Percentiles rank a stretch among this genome's conserved stretches.
phyloP scores from a whole-genome alignment of 768 basidiomycete species.

The Mycena latifolia region DNA sequence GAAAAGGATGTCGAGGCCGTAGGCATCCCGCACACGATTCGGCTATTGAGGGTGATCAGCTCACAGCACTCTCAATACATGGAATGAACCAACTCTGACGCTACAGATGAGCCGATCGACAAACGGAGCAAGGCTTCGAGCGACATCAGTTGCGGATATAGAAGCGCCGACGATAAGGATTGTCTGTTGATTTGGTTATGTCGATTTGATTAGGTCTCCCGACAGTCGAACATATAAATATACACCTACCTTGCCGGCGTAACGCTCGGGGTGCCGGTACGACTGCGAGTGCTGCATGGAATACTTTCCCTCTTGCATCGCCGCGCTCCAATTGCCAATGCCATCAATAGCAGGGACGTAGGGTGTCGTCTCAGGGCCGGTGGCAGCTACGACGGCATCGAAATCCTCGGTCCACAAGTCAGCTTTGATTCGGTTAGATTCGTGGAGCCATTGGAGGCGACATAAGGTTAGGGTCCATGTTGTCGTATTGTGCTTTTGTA shows the following conservation, averaged over 20 bases:
- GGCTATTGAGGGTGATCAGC: too few relatives aligned
- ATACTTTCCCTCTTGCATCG: slow-evolving; percentile 29
- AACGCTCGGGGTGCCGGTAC: slow-evolving; percentile 46
- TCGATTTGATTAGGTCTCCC: background rate
- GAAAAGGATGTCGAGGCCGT: slow-evolving; percentile 32
- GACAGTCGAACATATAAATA: background rate
- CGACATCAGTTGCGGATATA: background rate
- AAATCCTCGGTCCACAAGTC: slow-evolving; percentile 46
- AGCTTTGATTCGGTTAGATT: slow-evolving; percentile 33
- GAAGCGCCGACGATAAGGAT: background rate
- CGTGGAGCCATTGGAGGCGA: slow-evolving; percentile 31
- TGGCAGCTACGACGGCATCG: slow-evolving; percentile 48
- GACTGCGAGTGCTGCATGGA: slow-evolving; percentile 46
- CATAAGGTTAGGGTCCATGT: slow-evolving; percentile 40
- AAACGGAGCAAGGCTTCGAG: slow-evolving; percentile 16
- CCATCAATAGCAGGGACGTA: slow-evolving; percentile 48
- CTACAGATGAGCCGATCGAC: slow-evolving; percentile 29
- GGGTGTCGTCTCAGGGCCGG: slow-evolving; percentile 47
- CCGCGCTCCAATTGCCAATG: slow-evolving; percentile 42
- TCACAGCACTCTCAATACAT: too few relatives aligned
- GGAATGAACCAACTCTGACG: slow-evolving; percentile 26
- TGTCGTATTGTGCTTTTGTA: slow-evolving; percentile 42
- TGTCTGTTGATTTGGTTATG: background rate
- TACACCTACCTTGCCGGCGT: slow-evolving; percentile 42
- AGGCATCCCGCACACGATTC: slow-evolving; percentile 29